These are phyloP conservation scores for Hypoxylon fuscum DNA, from an alignment of 495 filamentous ascomycete species.

Conservation along the genomic window DNA sequence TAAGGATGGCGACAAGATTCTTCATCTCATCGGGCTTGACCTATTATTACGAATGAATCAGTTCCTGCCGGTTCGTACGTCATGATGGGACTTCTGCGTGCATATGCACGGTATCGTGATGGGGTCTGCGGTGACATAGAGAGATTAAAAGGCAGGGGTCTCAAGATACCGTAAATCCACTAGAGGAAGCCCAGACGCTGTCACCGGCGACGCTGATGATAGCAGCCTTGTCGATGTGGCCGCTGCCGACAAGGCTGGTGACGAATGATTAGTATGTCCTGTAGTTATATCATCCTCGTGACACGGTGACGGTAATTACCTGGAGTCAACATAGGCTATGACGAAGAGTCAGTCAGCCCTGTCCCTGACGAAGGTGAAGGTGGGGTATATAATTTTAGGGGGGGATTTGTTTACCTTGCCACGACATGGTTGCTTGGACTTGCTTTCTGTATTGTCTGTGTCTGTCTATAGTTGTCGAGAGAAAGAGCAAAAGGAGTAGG, in stretches of 20 bases:
- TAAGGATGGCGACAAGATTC: slow-evolving; percentile 56
- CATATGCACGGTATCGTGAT: slow-evolving; percentile 1
- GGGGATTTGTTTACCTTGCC: slow-evolving; percentile 58
- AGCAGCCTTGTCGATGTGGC: slow-evolving; percentile 86
- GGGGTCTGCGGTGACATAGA: slow-evolving; percentile 3
- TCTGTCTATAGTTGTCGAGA: slow-evolving; percentile 3
- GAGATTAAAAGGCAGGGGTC: slow-evolving; percentile 8
- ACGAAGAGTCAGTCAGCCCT: slow-evolving; percentile 51
- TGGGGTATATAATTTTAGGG: slow-evolving; percentile 43
- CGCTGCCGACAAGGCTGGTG: slow-evolving; percentile 79
- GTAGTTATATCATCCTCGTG: slow-evolving; percentile 3
- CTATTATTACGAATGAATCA: slow-evolving; percentile 49
- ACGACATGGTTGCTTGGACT: slow-evolving; percentile 61
- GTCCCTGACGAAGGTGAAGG: slow-evolving; percentile 44
- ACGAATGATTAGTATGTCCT: slow-evolving; percentile 13
- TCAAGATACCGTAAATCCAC: slow-evolving; percentile 71
- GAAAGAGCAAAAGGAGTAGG: slow-evolving; percentile 1
- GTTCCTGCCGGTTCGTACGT: neutral
- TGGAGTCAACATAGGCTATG: slow-evolving; percentile 60
- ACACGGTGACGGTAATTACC: slow-evolving; percentile 45
- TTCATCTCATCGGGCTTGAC: slow-evolving; percentile 68
- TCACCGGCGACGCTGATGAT: slow-evolving; percentile 85
- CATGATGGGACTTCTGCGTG: neutral
- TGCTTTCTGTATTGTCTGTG: slow-evolving; percentile 14
- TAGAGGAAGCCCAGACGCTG: slow-evolving; percentile 80